Conservation (phyloP, 2,329 filamentous ascomycete genomes). For the Fusarium sp. region DNA sequence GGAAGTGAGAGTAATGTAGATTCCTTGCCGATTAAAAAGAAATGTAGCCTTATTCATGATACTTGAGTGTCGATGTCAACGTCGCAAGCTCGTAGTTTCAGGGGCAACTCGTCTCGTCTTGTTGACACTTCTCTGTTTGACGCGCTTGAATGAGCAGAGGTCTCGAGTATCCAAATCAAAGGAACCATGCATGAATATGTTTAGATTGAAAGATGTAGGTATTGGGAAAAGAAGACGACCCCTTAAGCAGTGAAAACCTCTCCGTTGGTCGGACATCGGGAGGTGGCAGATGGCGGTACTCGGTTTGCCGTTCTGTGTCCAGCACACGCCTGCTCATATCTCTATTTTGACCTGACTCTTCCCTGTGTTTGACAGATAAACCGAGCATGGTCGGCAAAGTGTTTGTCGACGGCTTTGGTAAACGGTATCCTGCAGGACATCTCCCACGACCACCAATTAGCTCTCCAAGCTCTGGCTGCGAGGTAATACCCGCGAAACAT, state of each 20-base stretch:
- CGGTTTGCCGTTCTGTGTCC: not conserved
- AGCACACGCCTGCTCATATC: too few relatives aligned
- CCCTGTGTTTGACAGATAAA: not conserved
- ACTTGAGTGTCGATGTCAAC: not conserved
- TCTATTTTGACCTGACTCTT: not conserved
- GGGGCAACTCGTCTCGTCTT: not conserved
- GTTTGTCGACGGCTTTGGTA: not conserved
- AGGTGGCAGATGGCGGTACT: conserved; percentile 12
- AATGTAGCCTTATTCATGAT: fast-evolving
- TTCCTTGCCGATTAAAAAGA: not conserved
- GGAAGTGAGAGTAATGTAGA: not conserved
- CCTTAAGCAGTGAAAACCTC: not conserved
- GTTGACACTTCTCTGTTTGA: not conserved
- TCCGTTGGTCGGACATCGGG: not conserved
- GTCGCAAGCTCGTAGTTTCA: not conserved
- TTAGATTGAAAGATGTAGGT: not conserved
- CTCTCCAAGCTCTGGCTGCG: not conserved
- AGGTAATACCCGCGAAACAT: not conserved
- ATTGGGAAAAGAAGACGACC: not conserved
- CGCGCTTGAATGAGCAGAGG: not conserved
- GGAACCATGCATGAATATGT: fast-evolving
- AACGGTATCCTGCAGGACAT: not conserved
- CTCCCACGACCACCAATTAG: not conserved
- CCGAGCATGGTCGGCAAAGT: not conserved
- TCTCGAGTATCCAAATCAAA: too few relatives aligned